phyloP scores from a whole-genome alignment of 164 flowering plant genomes.

The Nelumbo lutea region DNA sequence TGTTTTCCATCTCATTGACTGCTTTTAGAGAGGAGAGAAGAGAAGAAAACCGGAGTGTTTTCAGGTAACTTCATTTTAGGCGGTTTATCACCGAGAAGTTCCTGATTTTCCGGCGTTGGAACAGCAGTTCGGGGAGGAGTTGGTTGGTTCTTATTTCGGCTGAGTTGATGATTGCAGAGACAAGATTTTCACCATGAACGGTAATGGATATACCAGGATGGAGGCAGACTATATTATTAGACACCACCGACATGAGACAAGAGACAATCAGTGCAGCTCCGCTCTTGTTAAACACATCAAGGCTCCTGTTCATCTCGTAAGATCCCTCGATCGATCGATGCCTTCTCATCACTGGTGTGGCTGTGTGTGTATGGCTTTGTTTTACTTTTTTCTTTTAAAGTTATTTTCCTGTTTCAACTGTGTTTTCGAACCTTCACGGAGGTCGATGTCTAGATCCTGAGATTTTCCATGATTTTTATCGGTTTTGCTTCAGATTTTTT shows the following conservation, averaged over 20 bases:
- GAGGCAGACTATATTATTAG: slow-evolving; percentile 48
- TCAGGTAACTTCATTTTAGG: no score
- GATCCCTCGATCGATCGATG: slow-evolving; percentile 12
- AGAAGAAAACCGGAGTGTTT: no score
- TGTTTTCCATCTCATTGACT: no score
- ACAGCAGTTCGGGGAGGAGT: no score
- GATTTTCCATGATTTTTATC: no score
- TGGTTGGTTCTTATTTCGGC: no score
- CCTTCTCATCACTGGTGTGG: not conserved
- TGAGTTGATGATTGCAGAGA: slow-evolving; percentile 8
- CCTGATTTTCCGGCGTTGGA: no score
- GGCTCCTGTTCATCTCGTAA: slow-evolving; percentile 68
- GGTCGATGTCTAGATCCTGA: no score
- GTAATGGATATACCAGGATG: slow-evolving; percentile 22
- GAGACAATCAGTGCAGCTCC: slow-evolving; percentile 57
- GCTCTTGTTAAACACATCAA: slow-evolving; percentile 58
- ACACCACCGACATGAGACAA: slow-evolving; percentile 48
- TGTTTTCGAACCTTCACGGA: not conserved
- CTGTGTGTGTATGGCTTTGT: no score
- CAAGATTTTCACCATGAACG: slow-evolving; percentile 17
- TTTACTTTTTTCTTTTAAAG: not conserved
- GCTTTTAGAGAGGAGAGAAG: no score
- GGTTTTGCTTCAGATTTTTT: no score
- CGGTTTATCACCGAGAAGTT: no score
- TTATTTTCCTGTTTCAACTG: not conserved